Percentiles rank a stretch among this genome's conserved stretches.
These are phyloP conservation scores for Parsonsia alboflavescens DNA, from an alignment of 257 asterid genomes.

Conservation along the genomic window DNA sequence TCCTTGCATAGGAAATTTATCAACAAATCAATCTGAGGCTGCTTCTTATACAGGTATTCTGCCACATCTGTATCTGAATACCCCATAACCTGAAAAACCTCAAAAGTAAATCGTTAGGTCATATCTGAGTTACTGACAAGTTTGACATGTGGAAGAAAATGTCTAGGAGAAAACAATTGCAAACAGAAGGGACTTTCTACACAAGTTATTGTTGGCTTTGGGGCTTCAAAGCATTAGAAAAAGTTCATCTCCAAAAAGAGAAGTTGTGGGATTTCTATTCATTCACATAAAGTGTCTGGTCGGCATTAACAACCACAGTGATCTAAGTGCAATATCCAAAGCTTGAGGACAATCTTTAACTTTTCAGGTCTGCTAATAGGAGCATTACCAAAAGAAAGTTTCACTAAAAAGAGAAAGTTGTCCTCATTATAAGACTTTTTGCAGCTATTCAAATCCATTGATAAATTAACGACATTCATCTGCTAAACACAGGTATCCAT, in stretches of 20 bases:
- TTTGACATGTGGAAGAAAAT: neutral
- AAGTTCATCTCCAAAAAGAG: neutral
- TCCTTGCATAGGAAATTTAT: constrained; percentile 70
- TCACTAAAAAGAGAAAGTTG: neutral
- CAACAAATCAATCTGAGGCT: constrained; percentile 58
- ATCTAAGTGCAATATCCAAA: neutral
- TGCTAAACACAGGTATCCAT: neutral
- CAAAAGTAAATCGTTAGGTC: neutral
- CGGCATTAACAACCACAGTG: neutral
- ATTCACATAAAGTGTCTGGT: neutral
- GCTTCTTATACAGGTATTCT: constrained; percentile 63
- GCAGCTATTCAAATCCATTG: neutral
- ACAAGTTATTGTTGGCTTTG: neutral
- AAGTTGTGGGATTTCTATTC: neutral
- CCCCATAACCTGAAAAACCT: constrained; percentile 73
- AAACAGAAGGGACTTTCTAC: neutral
- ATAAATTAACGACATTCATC: neutral
- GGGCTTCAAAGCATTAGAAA: neutral
- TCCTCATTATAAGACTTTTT: neutral
- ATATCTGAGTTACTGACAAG: neutral
- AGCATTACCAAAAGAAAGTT: neutral
- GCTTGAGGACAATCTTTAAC: neutral
- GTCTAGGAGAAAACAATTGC: neutral
- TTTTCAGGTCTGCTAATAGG: neutral
- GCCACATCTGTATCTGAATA: constrained; percentile 95